phyloP scores from a whole-genome alignment of 345 rosid species.

The Rhizophora mangle region DNA sequence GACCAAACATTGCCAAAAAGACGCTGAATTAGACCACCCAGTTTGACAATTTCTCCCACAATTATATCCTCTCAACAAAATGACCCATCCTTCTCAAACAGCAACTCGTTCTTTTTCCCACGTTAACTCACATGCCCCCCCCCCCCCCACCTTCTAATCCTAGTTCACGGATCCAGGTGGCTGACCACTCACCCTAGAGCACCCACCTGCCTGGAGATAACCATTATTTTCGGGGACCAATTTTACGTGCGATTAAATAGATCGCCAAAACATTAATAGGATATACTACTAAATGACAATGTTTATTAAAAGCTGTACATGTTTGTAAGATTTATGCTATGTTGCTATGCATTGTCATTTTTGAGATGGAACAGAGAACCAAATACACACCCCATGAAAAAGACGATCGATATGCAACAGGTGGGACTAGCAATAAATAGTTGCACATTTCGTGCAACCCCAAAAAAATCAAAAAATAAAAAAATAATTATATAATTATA shows the following conservation, averaged over 20 bases:
- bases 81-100: background rate
- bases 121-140: constrained; percentile 8
- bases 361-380: background rate
- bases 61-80: background rate
- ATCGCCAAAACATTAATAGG: no score
- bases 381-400: no score
- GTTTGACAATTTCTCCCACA: background rate
- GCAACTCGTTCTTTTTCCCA: background rate
- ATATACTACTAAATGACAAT: no score
- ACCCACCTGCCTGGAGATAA: no score
- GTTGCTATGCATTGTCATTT: no score
- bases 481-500: no score
- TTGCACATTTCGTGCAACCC: no score
- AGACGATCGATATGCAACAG: background rate
- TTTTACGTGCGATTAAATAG: no score
- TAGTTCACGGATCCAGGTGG: background rate
- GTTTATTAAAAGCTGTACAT: no score
- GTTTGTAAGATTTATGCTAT: no score
- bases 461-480: no score
- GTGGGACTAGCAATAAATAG: background rate
- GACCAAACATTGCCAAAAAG: constrained; percentile 8
- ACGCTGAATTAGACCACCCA: constrained; percentile 1
- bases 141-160: background rate
- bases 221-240: no score
- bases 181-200: background rate